Evolutionary conservation across 2,329 filamentous ascomycete genomes (phyloP), one percentile per base, ranked within the genome.

Genomic region (Talaromyces sp.): DNA sequence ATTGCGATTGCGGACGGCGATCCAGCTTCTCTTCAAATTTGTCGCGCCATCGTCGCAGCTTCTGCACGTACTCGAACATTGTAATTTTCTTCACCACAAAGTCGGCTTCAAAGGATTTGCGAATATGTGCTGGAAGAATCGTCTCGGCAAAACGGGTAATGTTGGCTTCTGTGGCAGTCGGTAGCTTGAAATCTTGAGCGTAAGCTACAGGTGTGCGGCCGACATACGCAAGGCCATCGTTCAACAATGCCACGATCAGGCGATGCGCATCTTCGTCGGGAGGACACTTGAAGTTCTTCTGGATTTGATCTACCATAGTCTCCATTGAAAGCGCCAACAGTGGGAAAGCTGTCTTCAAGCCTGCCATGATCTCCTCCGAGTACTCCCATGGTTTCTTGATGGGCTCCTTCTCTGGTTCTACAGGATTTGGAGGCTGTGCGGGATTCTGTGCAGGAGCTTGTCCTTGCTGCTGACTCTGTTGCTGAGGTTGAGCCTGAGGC

Each of bases 201-300:
- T 96, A 97, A 0, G 91, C 91, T 14, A 85, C 84, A 11, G 93
- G 93, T 76, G 91, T 91, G 55, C 93, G 88, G 67, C 91, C 92
- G 46, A 98, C 92, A 70, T 97, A 97, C 31, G 92, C 92, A 60
- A 99, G 79, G 0, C 92, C 95, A 76, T 99, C 95, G 73, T 99
- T 99, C 23, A 99, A 85, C 11, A 99, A 81, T 2, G 95, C 96
- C n/a, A 98, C 93, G 67, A 99, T 99, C 16, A 99, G 83, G 57
- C 95, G 86, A 76, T 98, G 98, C 1, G 95, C 96, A 79, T 99
- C 95, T 75, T 99, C 95, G 70, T 99, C 95, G 0, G 93, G 93
- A 14, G 93, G 93, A 71, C 95, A 98, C 79, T 99, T 99, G 85
- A 99, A 99, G 77, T 98, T 90, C 82, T 98, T 98, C 76, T 95